phyloP scores from a whole-genome alignment of 352 stramenopile species.

The Phytophthora foliorum region DNA sequence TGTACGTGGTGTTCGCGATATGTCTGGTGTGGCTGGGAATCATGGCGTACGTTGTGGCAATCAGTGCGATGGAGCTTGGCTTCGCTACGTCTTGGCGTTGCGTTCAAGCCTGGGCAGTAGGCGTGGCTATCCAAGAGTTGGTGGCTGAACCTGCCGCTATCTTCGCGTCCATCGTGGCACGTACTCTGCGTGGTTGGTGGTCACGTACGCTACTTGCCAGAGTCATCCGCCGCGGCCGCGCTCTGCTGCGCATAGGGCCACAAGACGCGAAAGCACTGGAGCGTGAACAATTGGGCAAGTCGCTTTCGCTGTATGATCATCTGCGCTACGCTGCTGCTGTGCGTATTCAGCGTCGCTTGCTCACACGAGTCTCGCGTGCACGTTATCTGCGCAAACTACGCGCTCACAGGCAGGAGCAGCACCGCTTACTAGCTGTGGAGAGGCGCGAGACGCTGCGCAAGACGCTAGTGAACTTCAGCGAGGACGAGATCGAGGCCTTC shows the following conservation, averaged over 20 bases:
- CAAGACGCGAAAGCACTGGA: constrained; percentile 23
- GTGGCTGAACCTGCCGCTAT: constrained; percentile 66
- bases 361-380: constrained; percentile 59
- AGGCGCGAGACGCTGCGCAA: constrained; percentile 55
- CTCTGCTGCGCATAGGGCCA: constrained; percentile 54
- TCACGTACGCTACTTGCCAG: constrained; percentile 46
- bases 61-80: constrained; percentile 59
- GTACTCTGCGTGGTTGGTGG: constrained; percentile 75
- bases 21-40: constrained; percentile 50
- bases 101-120: constrained; percentile 58
- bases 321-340: constrained; percentile 76
- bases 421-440: constrained; percentile 45
- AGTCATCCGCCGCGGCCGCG: constrained; percentile 55
- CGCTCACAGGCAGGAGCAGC: constrained; percentile 52
- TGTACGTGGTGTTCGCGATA: constrained; percentile 58
- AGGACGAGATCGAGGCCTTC: constrained; percentile 76
- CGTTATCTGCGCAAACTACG: constrained; percentile 63
- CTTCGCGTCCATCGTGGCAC: constrained; percentile 56
- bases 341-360: constrained; percentile 68
- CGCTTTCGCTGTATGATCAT: constrained; percentile 73
- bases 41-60: constrained; percentile 56
- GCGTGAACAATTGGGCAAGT: constrained; percentile 39
- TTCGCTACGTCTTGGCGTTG: constrained; percentile 61
- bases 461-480: constrained; percentile 69
- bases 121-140: constrained; percentile 53